Percentiles rank a stretch among this genome's conserved stretches.
Evolutionary conservation across 2,329 filamentous ascomycete genomes (phyloP).

Genomic region (Fusarium sp.): DNA sequence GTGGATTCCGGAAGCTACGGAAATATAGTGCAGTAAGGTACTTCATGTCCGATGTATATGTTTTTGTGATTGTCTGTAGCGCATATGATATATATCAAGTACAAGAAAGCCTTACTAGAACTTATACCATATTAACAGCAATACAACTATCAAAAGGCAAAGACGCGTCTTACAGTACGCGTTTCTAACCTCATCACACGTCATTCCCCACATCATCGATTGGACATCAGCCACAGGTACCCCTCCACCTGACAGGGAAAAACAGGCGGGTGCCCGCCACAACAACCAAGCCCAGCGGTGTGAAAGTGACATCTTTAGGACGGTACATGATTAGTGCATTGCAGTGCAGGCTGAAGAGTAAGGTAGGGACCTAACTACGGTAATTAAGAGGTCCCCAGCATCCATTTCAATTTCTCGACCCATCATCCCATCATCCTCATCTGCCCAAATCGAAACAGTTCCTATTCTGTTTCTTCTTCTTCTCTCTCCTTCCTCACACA

Average conservation of each 20-base stretch:
- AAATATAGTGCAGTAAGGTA: neutral
- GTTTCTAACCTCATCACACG: conserved; percentile 34
- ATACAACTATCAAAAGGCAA: neutral
- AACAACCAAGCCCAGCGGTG: conserved; percentile 35
- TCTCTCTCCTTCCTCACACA: conserved; percentile 5
- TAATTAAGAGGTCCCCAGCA: conserved; percentile 43
- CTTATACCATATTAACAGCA: neutral
- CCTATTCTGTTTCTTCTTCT: conserved; percentile 5
- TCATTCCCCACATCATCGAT: conserved; percentile 36
- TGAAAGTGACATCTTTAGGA: conserved; percentile 41
- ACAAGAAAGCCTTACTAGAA: too few relatives aligned
- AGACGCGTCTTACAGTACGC: conserved; percentile 38
- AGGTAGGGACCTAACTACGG: neutral
- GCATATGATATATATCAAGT: neutral
- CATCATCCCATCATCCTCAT: conserved; percentile 35
- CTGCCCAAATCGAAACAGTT: conserved; percentile 12
- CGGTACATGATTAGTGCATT: conserved; percentile 6
- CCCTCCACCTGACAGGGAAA: conserved; percentile 28
- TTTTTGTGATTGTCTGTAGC: conserved; percentile 1
- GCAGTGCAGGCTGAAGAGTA: neutral
- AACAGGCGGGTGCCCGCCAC: conserved; percentile 27
- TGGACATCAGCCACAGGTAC: conserved; percentile 40
- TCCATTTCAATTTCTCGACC: conserved; percentile 42
- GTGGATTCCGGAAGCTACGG: conserved; percentile 42
- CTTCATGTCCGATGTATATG: neutral